These are phyloP conservation scores for Populus nigra DNA, from an alignment of 345 rosid genomes.

Conservation along the genomic window DNA sequence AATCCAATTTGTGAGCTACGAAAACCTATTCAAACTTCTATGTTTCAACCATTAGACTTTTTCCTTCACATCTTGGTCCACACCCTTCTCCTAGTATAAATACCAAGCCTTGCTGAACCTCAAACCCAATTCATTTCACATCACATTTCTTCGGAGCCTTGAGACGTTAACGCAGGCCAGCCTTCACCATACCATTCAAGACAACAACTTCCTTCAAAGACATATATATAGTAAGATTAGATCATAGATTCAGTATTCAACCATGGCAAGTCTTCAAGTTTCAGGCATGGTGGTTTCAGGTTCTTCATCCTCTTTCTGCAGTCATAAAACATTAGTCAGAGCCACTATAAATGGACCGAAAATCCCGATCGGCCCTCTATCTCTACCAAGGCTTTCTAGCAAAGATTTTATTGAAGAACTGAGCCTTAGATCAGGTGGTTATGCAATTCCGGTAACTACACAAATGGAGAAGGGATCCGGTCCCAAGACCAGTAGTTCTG, in stretches of 20 bases:
- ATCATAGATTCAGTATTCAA: no score
- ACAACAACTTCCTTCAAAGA: not conserved
- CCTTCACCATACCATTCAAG: not conserved
- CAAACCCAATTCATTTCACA: conserved; percentile 2
- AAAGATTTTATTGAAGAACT: conserved; percentile 21
- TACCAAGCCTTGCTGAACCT: not conserved
- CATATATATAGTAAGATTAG: not conserved
- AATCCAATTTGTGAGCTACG: not conserved
- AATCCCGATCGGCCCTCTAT: conserved; percentile 1
- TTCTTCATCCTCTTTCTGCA: not conserved
- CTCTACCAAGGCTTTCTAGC: conserved; percentile 22
- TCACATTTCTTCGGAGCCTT: not conserved
- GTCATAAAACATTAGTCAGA: not conserved
- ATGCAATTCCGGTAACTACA: not conserved
- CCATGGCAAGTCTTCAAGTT: conserved; percentile 29
- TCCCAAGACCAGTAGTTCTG: conserved; percentile 9
- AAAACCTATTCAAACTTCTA: not conserved
- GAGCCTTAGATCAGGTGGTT: conserved; percentile 2
- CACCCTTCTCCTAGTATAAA: not conserved
- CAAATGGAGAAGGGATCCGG: conserved; percentile 3
- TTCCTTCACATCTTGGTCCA: conserved; percentile 4
- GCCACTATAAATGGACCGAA: conserved; percentile 24
- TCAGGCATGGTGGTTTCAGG: conserved; percentile 18
- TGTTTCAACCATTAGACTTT: conserved; percentile 16
- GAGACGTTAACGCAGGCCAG: not conserved